These are phyloP conservation scores for Microdochium nivale DNA, from an alignment of 2,329 filamentous ascomycete species.

Conservation along the genomic window DNA sequence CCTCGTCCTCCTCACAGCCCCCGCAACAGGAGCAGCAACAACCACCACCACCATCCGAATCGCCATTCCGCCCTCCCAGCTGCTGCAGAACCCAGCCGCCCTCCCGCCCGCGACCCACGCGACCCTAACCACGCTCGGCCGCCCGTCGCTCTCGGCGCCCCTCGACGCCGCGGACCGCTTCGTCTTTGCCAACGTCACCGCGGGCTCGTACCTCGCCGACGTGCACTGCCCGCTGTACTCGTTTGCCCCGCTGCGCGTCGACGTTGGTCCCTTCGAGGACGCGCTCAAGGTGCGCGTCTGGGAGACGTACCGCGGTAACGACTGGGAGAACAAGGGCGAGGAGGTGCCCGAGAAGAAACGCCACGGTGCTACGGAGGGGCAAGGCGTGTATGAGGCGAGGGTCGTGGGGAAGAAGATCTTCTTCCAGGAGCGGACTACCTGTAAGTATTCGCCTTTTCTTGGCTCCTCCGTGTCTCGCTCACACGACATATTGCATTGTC, in stretches of 20 bases:
- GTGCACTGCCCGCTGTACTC: conserved; percentile 65
- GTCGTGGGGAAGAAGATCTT: conserved; percentile 60
- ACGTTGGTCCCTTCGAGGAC: conserved; percentile 39
- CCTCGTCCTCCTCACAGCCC: conserved; percentile 2
- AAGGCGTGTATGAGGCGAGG: conserved; percentile 49
- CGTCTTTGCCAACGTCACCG: conserved; percentile 62
- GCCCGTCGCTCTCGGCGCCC: neutral
- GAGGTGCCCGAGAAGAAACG: conserved; percentile 20
- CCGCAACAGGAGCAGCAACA: conserved; percentile 12
- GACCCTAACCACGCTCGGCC: conserved; percentile 28
- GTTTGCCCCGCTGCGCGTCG: conserved; percentile 75
- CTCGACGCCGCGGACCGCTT: conserved; percentile 45
- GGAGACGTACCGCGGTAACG: conserved; percentile 83
- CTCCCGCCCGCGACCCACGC: conserved; percentile 61
- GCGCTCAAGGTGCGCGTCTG: conserved; percentile 52
- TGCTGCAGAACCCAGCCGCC: conserved; percentile 37
- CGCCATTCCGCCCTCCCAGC: conserved; percentile 26
- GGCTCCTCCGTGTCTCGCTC: conserved; percentile 1
- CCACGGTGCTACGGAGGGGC: conserved; percentile 1
- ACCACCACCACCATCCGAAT: conserved; percentile 34
- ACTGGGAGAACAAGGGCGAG: conserved; percentile 82
- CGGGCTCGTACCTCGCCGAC: conserved; percentile 73
- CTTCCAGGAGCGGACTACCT: conserved; percentile 67
- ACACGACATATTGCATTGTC: neutral
- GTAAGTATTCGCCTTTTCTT: conserved; percentile 40